Conservation (phyloP, 345 rosid species). For the Pelargonium nanum region DNA sequence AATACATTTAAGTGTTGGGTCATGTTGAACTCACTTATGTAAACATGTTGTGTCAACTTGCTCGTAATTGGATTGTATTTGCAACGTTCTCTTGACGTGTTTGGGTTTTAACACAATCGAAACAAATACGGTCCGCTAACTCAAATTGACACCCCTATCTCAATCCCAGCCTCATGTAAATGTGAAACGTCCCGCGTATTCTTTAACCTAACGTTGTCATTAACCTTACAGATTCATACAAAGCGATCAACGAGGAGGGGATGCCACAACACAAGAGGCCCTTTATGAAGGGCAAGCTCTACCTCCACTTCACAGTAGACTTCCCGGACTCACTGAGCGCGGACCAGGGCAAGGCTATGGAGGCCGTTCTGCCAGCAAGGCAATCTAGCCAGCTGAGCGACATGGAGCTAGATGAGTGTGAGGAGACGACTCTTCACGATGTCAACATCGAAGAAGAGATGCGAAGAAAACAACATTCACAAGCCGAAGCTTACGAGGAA, state of each 20-base stretch:
- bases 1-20: too few relatives aligned
- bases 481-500: slow-evolving; percentile 37
- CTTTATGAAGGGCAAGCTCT: slow-evolving; percentile 87
- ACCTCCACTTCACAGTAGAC: slow-evolving; percentile 75
- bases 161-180: too few relatives aligned
- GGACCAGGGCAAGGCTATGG: slow-evolving; percentile 64
- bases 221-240: slow-evolving; percentile 44
- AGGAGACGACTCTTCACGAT: slow-evolving; percentile 80
- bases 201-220: not conserved
- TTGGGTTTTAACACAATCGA: too few relatives aligned
- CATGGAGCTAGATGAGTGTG: slow-evolving; percentile 82
- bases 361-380: slow-evolving; percentile 48
- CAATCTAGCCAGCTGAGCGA: slow-evolving; percentile 36
- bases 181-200: not conserved
- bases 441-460: slow-evolving; percentile 85
- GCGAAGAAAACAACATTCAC: slow-evolving; percentile 57
- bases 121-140: too few relatives aligned
- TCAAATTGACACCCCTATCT: too few relatives aligned
- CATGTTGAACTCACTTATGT: too few relatives aligned
- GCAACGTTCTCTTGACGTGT: too few relatives aligned
- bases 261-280: slow-evolving; percentile 72
- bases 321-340: slow-evolving; percentile 68
- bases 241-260: slow-evolving; percentile 84
- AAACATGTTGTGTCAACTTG: too few relatives aligned
- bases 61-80: too few relatives aligned